Conservation (phyloP, 2,329 filamentous ascomycete genomes). For the Metarhizium guizhouense region DNA sequence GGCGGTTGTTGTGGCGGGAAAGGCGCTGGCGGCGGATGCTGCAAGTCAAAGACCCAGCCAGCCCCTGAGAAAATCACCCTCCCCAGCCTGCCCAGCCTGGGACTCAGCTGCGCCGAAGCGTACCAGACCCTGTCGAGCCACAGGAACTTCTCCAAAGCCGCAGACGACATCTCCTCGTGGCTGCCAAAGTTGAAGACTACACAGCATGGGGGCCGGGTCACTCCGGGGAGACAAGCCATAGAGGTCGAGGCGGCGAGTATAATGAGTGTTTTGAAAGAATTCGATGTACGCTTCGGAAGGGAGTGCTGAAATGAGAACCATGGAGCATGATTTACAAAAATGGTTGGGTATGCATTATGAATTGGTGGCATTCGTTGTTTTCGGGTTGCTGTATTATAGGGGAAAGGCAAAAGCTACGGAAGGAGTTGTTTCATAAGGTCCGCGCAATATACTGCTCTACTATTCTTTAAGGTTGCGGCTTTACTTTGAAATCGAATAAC, state of each 20-base stretch:
- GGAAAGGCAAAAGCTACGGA: background rate
- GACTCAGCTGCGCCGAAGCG: constrained; percentile 65
- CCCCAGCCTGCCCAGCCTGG: constrained; percentile 37
- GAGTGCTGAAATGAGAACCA: constrained; percentile 19
- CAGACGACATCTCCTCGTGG: constrained; percentile 67
- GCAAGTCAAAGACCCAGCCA: constrained; percentile 33
- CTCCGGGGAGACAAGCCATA: constrained; percentile 46
- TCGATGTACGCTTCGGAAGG: constrained; percentile 63
- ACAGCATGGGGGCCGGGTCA: constrained; percentile 23
- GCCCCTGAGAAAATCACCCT: constrained; percentile 26
- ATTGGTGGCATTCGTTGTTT: background rate
- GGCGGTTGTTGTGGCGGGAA: constrained; percentile 57
- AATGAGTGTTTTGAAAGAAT: constrained; percentile 76
- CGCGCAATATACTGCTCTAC: background rate
- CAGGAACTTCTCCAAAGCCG: constrained; percentile 64
- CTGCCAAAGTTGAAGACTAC: constrained; percentile 62
- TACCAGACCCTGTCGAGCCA: constrained; percentile 73
- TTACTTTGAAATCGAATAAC: too few relatives aligned
- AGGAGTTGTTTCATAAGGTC: too few relatives aligned
- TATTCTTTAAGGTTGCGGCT: too few relatives aligned
- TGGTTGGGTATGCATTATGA: background rate
- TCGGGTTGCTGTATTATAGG: background rate
- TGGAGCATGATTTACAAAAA: background rate
- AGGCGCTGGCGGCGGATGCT: constrained; percentile 53
- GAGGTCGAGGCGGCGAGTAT: constrained; percentile 78